Conservation (phyloP, 2,329 filamentous ascomycete genomes). For the Furcasterigmium furcatum region DNA sequence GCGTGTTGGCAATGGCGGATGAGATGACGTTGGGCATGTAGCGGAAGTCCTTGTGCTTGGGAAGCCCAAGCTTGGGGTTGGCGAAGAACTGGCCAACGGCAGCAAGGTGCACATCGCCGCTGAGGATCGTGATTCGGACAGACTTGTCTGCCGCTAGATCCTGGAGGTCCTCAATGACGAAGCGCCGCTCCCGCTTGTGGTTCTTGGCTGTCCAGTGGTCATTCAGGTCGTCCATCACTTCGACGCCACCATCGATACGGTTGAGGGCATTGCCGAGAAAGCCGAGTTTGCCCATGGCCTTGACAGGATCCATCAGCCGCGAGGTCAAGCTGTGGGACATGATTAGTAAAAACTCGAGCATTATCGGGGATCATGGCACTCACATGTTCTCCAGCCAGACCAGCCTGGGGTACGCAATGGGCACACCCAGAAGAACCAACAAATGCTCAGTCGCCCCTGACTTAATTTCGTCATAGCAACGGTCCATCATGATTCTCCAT, state of each 20-base stretch:
- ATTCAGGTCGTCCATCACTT: slow-evolving; percentile 87
- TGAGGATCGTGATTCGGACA: slow-evolving; percentile 84
- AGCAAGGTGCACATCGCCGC: slow-evolving; percentile 90
- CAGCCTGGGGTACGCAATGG: slow-evolving; percentile 72
- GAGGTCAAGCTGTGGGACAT: slow-evolving; percentile 68
- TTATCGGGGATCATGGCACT: slow-evolving; percentile 23
- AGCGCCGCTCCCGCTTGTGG: slow-evolving; percentile 85
- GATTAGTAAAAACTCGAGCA: slow-evolving; percentile 21
- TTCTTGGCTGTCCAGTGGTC: slow-evolving; percentile 98
- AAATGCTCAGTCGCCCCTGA: slow-evolving; percentile 87
- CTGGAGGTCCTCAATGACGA: slow-evolving; percentile 86
- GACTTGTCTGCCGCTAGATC: slow-evolving; percentile 92
- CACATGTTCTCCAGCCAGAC: slow-evolving; percentile 71
- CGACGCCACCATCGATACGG: slow-evolving; percentile 86
- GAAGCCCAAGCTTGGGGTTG: slow-evolving; percentile 72
- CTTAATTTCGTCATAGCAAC: slow-evolving; percentile 76
- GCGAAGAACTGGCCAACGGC: slow-evolving; percentile 95
- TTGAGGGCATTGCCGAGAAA: slow-evolving; percentile 79
- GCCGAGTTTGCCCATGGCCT: slow-evolving; percentile 80
- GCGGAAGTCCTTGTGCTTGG: slow-evolving; percentile 88
- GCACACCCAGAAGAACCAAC: slow-evolving; percentile 81
- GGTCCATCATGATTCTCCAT: slow-evolving; percentile 83
- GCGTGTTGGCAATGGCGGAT: slow-evolving; percentile 90
- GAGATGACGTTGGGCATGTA: slow-evolving; percentile 97
- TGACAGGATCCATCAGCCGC: slow-evolving; percentile 80